Base-by-base conservation (phyloP, 2,329 filamentous ascomycete species). In the Beauveria sp. region DNA sequence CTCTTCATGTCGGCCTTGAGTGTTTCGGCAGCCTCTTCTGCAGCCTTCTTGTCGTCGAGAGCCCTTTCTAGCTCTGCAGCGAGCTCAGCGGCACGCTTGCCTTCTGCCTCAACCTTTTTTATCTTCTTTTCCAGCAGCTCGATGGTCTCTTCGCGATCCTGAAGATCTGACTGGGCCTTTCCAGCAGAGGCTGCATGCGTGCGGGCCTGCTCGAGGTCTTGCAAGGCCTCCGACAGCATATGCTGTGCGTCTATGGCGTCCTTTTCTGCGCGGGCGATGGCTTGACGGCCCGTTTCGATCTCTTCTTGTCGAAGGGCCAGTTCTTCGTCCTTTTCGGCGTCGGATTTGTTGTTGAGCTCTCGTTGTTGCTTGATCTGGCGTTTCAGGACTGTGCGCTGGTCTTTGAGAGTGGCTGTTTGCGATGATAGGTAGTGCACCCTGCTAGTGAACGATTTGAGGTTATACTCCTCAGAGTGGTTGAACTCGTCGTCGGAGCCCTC, bases 301-400 rank as follows among this genome's bases (percentile, higher is more conserved):
- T 87, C 81, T 18, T 82, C 79, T 58, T 80, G 77, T 67, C 84
- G 85, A 53, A 78, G 72, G 26, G 81, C 77, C n/a, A 90, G 72
- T 64, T 89, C 83, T 46, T 81, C 81, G 66, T 89, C 87, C 68
- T 87, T 85, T 63, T 87, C 82, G 22, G 84, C 80, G 66, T 96
- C 91, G 1, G 91, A 92, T 70, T 92, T 92, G 76, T 82, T 92
- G 75, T 96, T 96, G 61, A 97, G 82, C 70, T 96, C 91, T 62
- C 92, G 89, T 75, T 97, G 93, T 71, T 97, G 92, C 76, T 96
- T 93, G 69, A 97, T 93, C 72, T 97, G 92, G 48, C 92, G 86
- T 69, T 93, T 89, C 9, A 97, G 81, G 24, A 96, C 92, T 54
- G 86, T 85, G 71, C 96, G 96, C 71, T 97, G 92, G 67, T 96